These are phyloP conservation scores for Phytophthora citricola DNA, from an alignment of 352 stramenopile species.

Conservation along the genomic window DNA sequence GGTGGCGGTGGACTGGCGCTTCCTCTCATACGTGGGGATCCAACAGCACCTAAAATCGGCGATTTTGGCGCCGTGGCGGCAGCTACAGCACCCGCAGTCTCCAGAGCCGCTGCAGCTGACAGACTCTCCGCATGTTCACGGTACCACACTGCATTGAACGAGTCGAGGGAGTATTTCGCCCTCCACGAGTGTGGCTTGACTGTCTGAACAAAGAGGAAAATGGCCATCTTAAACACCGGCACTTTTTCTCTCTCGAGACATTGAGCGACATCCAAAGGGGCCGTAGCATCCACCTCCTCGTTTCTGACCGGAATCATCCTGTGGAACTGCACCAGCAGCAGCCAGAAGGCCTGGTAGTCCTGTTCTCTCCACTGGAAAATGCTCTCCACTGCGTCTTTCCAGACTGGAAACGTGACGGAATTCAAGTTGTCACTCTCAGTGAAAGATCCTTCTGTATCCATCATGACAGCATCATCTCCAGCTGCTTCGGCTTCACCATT, in stretches of 20 bases:
- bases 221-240: constrained; percentile 78
- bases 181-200: constrained; percentile 82
- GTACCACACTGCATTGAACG: constrained; percentile 85
- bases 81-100: constrained; percentile 28
- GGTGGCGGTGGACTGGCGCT: constrained; percentile 67
- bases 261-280: constrained; percentile 60
- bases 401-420: constrained; percentile 59
- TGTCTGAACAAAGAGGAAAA: constrained; percentile 84
- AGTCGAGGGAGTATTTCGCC: constrained; percentile 76
- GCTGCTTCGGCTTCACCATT: constrained; percentile 10
- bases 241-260: constrained; percentile 60
- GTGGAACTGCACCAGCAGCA: constrained; percentile 82
- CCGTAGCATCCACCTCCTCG: constrained; percentile 16
- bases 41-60: constrained; percentile 35
- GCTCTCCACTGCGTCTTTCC: constrained; percentile 62
- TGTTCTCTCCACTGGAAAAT: constrained; percentile 85
- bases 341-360: constrained; percentile 85
- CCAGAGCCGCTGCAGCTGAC: constrained; percentile 42
- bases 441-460: constrained; percentile 39
- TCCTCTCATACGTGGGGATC: constrained; percentile 62
- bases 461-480: constrained; percentile 57
- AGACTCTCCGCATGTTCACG: constrained; percentile 65
- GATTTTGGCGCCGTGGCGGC: constrained; percentile 31
- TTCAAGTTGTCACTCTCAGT: constrained; percentile 72
- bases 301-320: constrained; percentile 63